A percentile compares a stretch with the other conserved stretches of the same genome.
These are phyloP conservation scores for Suhomyces terraborum DNA, from an alignment of 1,139 yeast species.

Conservation along the genomic window DNA sequence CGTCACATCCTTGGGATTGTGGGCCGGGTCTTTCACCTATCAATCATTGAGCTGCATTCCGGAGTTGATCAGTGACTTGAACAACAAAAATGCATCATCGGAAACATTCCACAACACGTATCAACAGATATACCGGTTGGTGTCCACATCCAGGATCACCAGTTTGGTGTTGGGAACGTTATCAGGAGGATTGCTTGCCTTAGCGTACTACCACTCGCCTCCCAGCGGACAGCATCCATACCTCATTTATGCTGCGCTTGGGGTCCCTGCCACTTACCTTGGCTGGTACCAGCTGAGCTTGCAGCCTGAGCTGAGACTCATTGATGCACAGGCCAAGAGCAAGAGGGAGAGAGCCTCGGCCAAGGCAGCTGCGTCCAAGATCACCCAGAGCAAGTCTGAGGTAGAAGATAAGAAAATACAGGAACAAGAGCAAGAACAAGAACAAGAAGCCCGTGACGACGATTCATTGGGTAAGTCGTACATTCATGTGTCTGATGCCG, in stretches of 20 bases:
- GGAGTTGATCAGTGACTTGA: constrained; percentile 33
- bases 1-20: constrained; percentile 53
- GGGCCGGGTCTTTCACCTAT: constrained; percentile 43
- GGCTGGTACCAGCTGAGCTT: constrained; percentile 16
- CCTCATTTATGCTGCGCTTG: constrained; percentile 55
- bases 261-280: constrained; percentile 36
- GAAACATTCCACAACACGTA: constrained; percentile 10
- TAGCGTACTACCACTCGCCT: constrained; percentile 47
- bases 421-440: background rate
- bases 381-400: background rate
- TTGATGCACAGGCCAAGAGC: constrained; percentile 11
- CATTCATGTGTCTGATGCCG: constrained; percentile 51
- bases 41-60: constrained; percentile 43
- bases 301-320: constrained; percentile 13
- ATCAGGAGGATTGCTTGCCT: constrained; percentile 40
- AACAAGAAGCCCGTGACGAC: constrained; percentile 19
- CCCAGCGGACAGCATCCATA: constrained; percentile 55
- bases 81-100: constrained; percentile 11
- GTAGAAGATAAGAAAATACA: background rate
- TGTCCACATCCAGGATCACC: constrained; percentile 27
- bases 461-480: constrained; percentile 53
- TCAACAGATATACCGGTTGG: constrained; percentile 11
- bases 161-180: constrained; percentile 39
- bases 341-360: constrained; percentile 8
- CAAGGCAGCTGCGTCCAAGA: constrained; percentile 5